phyloP scores from a whole-genome alignment of 202 grass and related monocot species.

The Panicum virgatum region DNA sequence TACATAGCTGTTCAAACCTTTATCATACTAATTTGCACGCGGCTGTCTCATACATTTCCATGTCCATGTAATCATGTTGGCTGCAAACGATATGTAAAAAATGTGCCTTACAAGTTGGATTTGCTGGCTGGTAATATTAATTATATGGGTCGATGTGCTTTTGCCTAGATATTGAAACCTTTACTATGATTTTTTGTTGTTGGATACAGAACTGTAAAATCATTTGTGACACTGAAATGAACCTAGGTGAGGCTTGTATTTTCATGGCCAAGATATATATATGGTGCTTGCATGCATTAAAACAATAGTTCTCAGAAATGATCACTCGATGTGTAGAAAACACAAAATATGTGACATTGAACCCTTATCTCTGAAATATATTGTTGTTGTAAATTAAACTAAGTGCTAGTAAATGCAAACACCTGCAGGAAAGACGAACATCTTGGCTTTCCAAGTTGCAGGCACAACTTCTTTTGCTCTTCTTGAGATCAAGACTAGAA shows the following conservation, averaged over 20 bases:
- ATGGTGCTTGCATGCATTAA: constrained; percentile 26
- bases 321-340: constrained; percentile 3
- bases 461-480: constrained; percentile 69
- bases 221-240: neutral
- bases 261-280: constrained; percentile 30
- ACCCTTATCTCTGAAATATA: neutral
- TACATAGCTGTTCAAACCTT: constrained; percentile 9
- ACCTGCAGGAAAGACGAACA: constrained; percentile 54
- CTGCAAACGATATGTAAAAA: neutral
- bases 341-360: neutral
- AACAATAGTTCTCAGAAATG: neutral
- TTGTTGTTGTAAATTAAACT: constrained; percentile 17
- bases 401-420: constrained; percentile 28
- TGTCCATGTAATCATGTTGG: neutral
- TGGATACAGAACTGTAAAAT: neutral
- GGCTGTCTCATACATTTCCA: neutral
- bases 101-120: neutral
- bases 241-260: constrained; percentile 20
- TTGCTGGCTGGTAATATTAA: neutral
- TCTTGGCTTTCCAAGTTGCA: constrained; percentile 72
- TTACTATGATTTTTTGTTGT: constrained; percentile 22
- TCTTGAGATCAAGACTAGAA: constrained; percentile 75
- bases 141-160: constrained; percentile 15
- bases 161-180: neutral
- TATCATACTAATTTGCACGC: neutral